phyloP scores from a whole-genome alignment of 2,329 filamentous ascomycete genomes.

The Trichophaea hybrida region DNA sequence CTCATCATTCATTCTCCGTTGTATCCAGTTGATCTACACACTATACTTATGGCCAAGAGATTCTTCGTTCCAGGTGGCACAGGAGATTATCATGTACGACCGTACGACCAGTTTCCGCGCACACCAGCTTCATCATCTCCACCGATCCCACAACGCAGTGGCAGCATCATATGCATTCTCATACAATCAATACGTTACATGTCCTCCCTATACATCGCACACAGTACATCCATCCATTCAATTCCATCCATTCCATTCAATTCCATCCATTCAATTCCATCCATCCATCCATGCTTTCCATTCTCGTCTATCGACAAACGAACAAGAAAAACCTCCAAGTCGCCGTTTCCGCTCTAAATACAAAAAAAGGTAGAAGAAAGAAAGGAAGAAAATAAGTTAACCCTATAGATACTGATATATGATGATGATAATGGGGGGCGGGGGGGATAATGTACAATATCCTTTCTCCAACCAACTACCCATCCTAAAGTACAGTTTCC shows the following conservation, averaged over 20 bases:
- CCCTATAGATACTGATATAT: neutral
- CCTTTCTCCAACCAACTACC: too few species aligned
- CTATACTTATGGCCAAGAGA: too few species aligned
- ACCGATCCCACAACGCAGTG: too few species aligned
- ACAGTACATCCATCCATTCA: neutral
- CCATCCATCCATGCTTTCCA: neutral
- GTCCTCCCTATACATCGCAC: neutral
- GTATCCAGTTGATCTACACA: too few species aligned
- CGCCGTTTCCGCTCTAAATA: neutral
- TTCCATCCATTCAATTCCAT: neutral
- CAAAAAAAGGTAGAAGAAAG: neutral
- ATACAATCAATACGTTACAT: neutral
- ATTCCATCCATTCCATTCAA: neutral
- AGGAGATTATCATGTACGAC: too few species aligned
- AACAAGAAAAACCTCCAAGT: neutral
- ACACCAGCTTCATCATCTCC: too few species aligned
- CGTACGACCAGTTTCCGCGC: too few species aligned
- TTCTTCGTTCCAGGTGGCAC: too few species aligned
- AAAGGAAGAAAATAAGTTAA: neutral
- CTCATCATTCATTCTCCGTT: too few species aligned
- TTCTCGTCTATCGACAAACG: neutral
- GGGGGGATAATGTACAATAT: too few species aligned
- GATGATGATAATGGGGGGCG: too few species aligned
- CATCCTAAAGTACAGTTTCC: too few species aligned
- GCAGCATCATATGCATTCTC: neutral